These are phyloP conservation scores for Mycena polygramma DNA, from an alignment of 768 basidiomycete genomes.

Conservation along the genomic window DNA sequence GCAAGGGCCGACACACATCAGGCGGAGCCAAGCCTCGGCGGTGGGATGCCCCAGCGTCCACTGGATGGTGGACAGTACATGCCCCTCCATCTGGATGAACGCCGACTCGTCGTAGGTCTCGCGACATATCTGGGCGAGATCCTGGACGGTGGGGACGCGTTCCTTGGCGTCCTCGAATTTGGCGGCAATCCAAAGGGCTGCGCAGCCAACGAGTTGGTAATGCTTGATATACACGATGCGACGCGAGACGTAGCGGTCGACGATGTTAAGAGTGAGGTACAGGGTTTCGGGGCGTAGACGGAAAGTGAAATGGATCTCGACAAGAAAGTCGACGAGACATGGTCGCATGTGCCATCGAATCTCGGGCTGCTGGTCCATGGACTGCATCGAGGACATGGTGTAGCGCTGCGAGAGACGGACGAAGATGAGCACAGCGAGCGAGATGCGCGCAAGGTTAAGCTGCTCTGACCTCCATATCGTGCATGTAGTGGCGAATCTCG, in stretches of 20 bases:
- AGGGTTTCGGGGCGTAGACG: conserved; percentile 98
- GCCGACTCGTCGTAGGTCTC: conserved; percentile 97
- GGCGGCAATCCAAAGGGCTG: conserved; percentile 98
- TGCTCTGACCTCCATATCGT: conserved; percentile 94
- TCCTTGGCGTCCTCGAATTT: conserved; percentile 99
- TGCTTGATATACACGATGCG: conserved; percentile 99
- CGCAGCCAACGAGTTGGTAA: conserved; percentile 98
- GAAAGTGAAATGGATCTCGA: conserved; percentile 98
- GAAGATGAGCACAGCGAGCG: conserved; percentile 38
- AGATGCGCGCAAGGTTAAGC: conserved; percentile 15
- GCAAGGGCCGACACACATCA: conserved; percentile 80
- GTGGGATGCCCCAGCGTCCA: conserved; percentile 98
- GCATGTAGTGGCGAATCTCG: conserved; percentile 95
- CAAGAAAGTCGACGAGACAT: conserved; percentile 97
- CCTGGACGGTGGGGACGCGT: conserved; percentile 95
- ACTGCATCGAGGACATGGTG: conserved; percentile 92
- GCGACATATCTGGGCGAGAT: conserved; percentile 95
- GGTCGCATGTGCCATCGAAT: conserved; percentile 99
- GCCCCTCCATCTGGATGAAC: conserved; percentile 99
- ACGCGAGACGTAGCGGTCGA: conserved; percentile 99
- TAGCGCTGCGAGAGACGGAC: conserved; percentile 61
- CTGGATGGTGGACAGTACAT: conserved; percentile 95
- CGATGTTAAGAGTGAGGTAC: conserved; percentile 98
- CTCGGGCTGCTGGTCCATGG: conserved; percentile 99
- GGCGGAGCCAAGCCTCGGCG: conserved; percentile 96